phyloP scores from a whole-genome alignment of 108 stramenopile genomes.

The Hondaea fermentalgiana region DNA sequence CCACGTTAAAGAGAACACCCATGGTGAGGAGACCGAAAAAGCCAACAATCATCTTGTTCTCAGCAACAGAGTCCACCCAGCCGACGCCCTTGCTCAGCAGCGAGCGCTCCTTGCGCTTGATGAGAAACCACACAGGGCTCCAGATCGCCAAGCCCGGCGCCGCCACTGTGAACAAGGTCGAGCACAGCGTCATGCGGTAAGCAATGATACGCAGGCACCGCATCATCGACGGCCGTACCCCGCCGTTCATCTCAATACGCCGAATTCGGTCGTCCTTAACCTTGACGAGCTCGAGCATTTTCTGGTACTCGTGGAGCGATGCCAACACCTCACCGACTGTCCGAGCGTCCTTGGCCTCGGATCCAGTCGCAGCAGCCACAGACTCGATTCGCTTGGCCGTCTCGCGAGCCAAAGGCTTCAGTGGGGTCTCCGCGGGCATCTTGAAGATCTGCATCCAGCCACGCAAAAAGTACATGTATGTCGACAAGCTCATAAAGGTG shows the following conservation, averaged over 20 bases:
- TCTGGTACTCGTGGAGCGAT: not conserved
- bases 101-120: constrained; percentile 14
- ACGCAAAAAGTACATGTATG: constrained; percentile 15
- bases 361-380: not conserved
- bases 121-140: constrained; percentile 10
- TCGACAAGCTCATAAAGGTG: constrained; percentile 13
- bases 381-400: not conserved
- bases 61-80: constrained; percentile 7
- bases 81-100: not conserved
- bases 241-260: not conserved
- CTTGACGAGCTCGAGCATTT: not conserved
- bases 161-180: not conserved
- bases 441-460: not conserved
- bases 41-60: constrained; percentile 14
- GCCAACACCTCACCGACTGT: not conserved
- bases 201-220: not conserved
- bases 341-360: not conserved
- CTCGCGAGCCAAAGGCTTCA: not conserved
- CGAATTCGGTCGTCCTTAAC: not conserved
- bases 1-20: not conserved
- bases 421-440: not conserved
- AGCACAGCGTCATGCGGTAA: not conserved
- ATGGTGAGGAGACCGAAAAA: not conserved
- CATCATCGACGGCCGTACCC: not conserved
- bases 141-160: not conserved